Evolutionary conservation across 2,329 filamentous ascomycete species (phyloP).

Genomic region (Calonectria hawksworthii): DNA sequence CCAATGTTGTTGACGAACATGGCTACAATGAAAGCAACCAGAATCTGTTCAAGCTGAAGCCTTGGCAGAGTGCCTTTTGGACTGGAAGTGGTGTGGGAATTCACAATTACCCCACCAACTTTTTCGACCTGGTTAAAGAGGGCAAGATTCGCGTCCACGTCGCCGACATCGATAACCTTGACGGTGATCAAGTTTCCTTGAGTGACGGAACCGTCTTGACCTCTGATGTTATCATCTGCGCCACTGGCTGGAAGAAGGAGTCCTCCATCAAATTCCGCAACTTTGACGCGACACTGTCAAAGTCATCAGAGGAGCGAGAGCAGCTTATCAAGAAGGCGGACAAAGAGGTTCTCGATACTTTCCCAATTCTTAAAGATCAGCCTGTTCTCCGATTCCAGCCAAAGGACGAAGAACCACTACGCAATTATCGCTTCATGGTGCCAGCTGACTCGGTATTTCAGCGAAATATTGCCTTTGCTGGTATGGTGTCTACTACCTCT

Average conservation of each 20-base stretch:
- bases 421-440: slow-evolving; percentile 44
- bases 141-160: slow-evolving; percentile 63
- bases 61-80: slow-evolving; percentile 58
- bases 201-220: slow-evolving; percentile 54
- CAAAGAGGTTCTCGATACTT: slow-evolving; percentile 29
- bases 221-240: slow-evolving; percentile 62
- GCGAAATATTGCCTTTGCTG: slow-evolving; percentile 50
- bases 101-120: slow-evolving; percentile 64
- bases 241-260: slow-evolving; percentile 65
- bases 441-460: slow-evolving; percentile 30
- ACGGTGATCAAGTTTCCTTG: slow-evolving; percentile 55
- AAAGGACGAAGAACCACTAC: slow-evolving; percentile 34
- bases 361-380: slow-evolving; percentile 35
- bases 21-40: slow-evolving; percentile 57
- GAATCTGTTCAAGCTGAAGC: slow-evolving; percentile 55
- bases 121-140: slow-evolving; percentile 64
- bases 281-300: slow-evolving; percentile 7
- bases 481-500: slow-evolving; percentile 48
- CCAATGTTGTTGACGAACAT: slow-evolving; percentile 60
- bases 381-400: slow-evolving; percentile 31
- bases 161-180: slow-evolving; percentile 59
- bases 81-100: slow-evolving; percentile 66
- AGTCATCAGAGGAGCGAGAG: slow-evolving; percentile 4
- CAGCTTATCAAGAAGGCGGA: slow-evolving; percentile 26
- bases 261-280: slow-evolving; percentile 57